Evolutionary conservation across 768 basidiomycete species (phyloP).

Genomic region (Trametes cinnabarina): DNA sequence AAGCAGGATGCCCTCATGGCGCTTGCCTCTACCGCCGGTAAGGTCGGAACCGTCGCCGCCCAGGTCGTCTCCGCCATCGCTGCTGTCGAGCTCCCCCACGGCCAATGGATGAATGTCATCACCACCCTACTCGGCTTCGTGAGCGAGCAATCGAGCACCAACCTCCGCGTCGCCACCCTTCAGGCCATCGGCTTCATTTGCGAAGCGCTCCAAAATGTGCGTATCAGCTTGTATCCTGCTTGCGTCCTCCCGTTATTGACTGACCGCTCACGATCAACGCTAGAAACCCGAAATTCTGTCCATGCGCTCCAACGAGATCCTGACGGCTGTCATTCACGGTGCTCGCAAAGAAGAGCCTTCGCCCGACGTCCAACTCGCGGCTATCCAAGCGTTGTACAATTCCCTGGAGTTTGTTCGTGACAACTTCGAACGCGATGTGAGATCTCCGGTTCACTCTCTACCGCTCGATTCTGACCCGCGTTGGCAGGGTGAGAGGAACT

Average conservation of each 20-base stretch:
- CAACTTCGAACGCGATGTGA: conserved; percentile 95
- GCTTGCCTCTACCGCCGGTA: conserved; percentile 66
- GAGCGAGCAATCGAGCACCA: conserved; percentile 67
- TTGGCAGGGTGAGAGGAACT: conserved; percentile 91
- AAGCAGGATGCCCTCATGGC: conserved; percentile 85
- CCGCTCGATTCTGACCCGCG: not conserved
- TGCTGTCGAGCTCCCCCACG: conserved; percentile 83
- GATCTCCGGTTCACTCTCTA: conserved; percentile 26
- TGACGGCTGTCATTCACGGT: conserved; percentile 98
- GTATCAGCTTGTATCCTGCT: conserved; percentile 34
- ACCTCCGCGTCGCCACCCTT: conserved; percentile 81
- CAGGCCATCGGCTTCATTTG: conserved; percentile 98
- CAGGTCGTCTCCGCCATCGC: conserved; percentile 95
- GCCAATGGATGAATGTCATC: conserved; percentile 90
- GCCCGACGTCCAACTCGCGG: conserved; percentile 86
- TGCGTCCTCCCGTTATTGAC: too few species aligned
- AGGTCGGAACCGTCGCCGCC: conserved; percentile 84
- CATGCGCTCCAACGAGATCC: conserved; percentile 90
- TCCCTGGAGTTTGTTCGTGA: conserved; percentile 97
- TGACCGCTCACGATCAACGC: too few species aligned
- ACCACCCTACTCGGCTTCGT: conserved; percentile 85
- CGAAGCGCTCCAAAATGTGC: conserved; percentile 74
- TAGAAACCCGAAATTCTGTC: conserved; percentile 93
- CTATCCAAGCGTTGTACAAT: conserved; percentile 89
- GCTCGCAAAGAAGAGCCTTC: conserved; percentile 95